Conservation (phyloP, 805 yeast species). For the Metschnikowia sp. region DNA sequence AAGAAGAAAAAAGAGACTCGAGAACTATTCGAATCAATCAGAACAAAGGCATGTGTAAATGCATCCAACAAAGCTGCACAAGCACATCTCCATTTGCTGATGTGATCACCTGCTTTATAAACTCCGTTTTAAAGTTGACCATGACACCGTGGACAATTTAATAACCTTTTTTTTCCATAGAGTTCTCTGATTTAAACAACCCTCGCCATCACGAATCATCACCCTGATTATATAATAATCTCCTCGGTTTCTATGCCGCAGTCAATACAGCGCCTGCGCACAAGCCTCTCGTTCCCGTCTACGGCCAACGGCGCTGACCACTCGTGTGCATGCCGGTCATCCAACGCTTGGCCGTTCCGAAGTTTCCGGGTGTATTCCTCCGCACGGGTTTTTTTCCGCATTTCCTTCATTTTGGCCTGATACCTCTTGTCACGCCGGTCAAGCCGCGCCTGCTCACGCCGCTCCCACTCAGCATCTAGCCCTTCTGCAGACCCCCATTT, state of each 20-base stretch:
- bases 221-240: constrained; percentile 37
- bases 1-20: too few species aligned
- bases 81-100: too few species aligned
- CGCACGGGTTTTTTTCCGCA: constrained; percentile 90
- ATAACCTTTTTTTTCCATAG: too few species aligned
- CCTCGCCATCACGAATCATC: too few species aligned
- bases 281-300: constrained; percentile 37
- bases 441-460: constrained; percentile 70
- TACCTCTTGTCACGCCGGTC: constrained; percentile 76
- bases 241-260: constrained; percentile 89
- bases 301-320: constrained; percentile 59
- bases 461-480: constrained; percentile 87
- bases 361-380: constrained; percentile 77
- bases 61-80: too few species aligned
- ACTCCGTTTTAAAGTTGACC: too few species aligned
- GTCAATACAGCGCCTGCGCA: constrained; percentile 62
- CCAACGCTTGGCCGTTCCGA: constrained; percentile 52
- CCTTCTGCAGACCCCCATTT: constrained; percentile 94
- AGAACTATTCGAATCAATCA: too few species aligned
- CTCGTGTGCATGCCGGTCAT: constrained; percentile 66
- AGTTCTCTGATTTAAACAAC: too few species aligned
- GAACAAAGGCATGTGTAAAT: too few species aligned
- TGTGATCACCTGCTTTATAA: too few species aligned
- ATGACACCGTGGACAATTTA: too few species aligned
- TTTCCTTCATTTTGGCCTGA: constrained; percentile 72